These are phyloP conservation scores for Chaetomium sp. DNA, from an alignment of 2,329 filamentous ascomycete genomes.

Conservation along the genomic window DNA sequence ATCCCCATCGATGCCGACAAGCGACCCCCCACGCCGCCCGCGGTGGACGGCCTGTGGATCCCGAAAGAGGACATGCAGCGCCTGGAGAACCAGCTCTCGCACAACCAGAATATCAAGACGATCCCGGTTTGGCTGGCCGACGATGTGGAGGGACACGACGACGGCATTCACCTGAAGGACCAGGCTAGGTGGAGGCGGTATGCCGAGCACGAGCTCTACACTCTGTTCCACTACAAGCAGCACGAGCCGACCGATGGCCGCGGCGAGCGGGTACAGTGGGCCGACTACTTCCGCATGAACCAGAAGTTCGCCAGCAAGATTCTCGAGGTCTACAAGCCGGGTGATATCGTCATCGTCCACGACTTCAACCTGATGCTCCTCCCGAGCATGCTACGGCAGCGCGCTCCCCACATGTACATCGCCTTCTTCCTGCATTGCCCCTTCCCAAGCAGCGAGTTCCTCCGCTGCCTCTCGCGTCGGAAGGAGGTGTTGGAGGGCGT, in stretches of 20 bases:
- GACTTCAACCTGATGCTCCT: conserved; percentile 93
- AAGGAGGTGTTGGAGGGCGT: conserved; percentile 91
- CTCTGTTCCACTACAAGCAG: conserved; percentile 94
- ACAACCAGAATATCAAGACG: conserved; percentile 75
- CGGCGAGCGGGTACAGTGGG: conserved; percentile 80
- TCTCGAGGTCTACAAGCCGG: conserved; percentile 84
- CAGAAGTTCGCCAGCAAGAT: conserved; percentile 89
- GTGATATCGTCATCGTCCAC: conserved; percentile 89
- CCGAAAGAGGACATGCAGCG: conserved; percentile 68
- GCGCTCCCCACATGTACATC: conserved; percentile 86
- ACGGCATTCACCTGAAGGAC: conserved; percentile 75
- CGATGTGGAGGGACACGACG: conserved; percentile 65
- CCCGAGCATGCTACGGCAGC: conserved; percentile 83
- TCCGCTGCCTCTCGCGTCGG: conserved; percentile 82
- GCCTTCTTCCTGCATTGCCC: conserved; percentile 93
- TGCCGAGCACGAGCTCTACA: conserved; percentile 89
- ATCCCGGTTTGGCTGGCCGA: conserved; percentile 89
- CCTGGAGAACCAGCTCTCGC: conserved; percentile 73
- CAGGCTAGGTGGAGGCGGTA: conserved; percentile 87
- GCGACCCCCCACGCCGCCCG: conserved; percentile 58
- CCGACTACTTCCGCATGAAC: conserved; percentile 92
- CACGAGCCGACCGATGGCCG: conserved; percentile 86
- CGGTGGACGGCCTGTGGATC: conserved; percentile 70
- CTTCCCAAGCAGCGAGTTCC: conserved; percentile 94
- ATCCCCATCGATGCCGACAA: conserved; percentile 69